These are phyloP conservation scores for Aspergillus ellipticus DNA, from an alignment of 495 filamentous ascomycete genomes.

Conservation along the genomic window DNA sequence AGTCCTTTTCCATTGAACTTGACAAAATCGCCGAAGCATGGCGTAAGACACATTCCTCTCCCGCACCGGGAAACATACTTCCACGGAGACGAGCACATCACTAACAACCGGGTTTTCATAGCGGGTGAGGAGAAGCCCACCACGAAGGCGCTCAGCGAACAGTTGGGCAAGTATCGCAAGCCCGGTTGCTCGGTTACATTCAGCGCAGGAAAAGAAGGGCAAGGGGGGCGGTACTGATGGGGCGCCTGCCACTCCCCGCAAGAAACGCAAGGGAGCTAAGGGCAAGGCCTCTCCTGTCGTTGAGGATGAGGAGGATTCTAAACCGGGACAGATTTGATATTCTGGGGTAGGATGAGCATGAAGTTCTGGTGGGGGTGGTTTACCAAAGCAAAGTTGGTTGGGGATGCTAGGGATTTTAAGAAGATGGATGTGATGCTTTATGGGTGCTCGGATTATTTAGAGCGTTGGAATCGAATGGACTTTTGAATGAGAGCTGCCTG, in stretches of 20 bases:
- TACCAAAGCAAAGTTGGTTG: no score
- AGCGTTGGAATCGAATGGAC: no score
- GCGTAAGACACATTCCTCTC: background rate
- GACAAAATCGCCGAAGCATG: background rate
- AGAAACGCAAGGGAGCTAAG: background rate
- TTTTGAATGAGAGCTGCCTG: no score
- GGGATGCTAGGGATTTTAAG: background rate
- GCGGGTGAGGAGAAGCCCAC: background rate
- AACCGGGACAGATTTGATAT: background rate
- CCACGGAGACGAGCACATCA: background rate
- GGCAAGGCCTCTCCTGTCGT: background rate
- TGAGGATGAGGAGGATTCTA: background rate
- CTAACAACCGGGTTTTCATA: background rate
- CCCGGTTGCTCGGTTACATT: background rate
- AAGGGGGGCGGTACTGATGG: background rate
- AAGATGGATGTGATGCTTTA: no score
- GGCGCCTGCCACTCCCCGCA: background rate
- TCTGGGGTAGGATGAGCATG: no score
- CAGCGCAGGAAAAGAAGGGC: background rate
- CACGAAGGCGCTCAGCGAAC: background rate
- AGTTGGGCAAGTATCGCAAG: background rate
- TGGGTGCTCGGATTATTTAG: no score
- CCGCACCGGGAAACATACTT: no score
- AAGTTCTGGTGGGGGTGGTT: no score
- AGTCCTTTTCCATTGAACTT: background rate